These are phyloP conservation scores for Podospora didyma DNA, from an alignment of 495 filamentous ascomycete species.

Conservation along the genomic window DNA sequence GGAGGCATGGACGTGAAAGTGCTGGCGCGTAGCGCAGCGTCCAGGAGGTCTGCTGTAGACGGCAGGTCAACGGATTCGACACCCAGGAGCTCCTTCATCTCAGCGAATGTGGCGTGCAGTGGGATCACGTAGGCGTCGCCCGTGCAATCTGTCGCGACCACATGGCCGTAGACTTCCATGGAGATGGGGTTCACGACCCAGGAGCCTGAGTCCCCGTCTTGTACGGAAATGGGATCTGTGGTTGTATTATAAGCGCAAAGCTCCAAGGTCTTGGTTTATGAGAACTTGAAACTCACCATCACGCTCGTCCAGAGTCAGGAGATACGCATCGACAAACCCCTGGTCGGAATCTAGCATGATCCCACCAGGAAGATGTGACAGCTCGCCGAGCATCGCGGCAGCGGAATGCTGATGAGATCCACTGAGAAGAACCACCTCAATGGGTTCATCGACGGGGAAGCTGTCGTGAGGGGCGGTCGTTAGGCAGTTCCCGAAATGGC, in stretches of 20 bases:
- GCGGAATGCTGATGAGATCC: not conserved
- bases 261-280: not conserved
- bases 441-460: conserved; percentile 5
- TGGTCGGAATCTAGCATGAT: conserved; percentile 9
- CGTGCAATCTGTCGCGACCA: conserved; percentile 22
- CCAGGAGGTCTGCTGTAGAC: conserved; percentile 7
- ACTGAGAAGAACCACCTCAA: conserved; percentile 8
- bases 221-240: conserved; percentile 4
- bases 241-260: not conserved
- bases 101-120: conserved; percentile 14
- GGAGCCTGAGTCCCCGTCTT: conserved; percentile 25
- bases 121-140: conserved; percentile 26
- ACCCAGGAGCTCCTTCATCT: conserved; percentile 17
- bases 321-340: conserved; percentile 11
- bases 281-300: not conserved
- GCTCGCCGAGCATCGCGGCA: conserved; percentile 3
- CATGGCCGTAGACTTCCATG: conserved; percentile 20
- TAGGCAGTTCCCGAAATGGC: not conserved
- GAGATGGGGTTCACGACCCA: conserved; percentile 24
- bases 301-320: conserved; percentile 9
- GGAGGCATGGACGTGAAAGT: not conserved
- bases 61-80: conserved; percentile 8
- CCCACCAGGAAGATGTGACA: conserved; percentile 10
- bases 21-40: not conserved
- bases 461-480: conserved; percentile 1